Evolutionary conservation across 176 grass and related monocot genomes (phyloP).

Genomic region (Elaeis guineensis): DNA sequence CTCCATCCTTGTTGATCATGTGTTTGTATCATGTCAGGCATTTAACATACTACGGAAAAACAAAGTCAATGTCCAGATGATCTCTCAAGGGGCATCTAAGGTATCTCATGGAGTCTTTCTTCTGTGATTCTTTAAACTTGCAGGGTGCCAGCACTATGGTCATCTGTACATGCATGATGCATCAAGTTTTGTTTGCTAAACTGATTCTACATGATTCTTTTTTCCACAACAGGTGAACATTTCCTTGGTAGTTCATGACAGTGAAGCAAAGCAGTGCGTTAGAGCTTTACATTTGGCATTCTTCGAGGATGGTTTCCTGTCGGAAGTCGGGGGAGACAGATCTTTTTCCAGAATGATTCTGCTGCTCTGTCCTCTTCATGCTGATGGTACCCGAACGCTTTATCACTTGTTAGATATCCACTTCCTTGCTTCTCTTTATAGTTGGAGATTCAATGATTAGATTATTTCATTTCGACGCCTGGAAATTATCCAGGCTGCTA

Average conservation of each 20-base stretch:
- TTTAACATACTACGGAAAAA: constrained; percentile 73
- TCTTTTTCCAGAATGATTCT: background rate
- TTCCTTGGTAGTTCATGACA: constrained; percentile 86
- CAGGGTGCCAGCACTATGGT: no score
- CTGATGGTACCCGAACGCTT: no score
- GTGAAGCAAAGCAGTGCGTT: constrained; percentile 54
- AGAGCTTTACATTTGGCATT: constrained; percentile 60
- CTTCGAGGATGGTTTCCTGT: constrained; percentile 55
- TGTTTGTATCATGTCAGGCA: constrained; percentile 32
- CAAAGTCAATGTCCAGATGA: constrained; percentile 87
- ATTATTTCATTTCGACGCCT: no score
- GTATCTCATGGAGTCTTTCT: constrained; percentile 15
- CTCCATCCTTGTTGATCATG: background rate
- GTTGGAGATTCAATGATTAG: no score
- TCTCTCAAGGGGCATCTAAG: constrained; percentile 95
- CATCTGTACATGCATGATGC: no score
- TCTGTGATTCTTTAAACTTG: background rate
- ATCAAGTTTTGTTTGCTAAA: no score
- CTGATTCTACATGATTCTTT: background rate
- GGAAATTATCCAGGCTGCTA: no score
- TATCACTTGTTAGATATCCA: no score
- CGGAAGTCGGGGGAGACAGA: constrained; percentile 42
- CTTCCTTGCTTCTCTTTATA: no score
- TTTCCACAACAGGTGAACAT: constrained; percentile 63
- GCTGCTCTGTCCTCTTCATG: background rate